Percentiles rank a stretch among this genome's conserved stretches.
phyloP scores from a whole-genome alignment of 345 rosid species.

The Moringa oleifera region DNA sequence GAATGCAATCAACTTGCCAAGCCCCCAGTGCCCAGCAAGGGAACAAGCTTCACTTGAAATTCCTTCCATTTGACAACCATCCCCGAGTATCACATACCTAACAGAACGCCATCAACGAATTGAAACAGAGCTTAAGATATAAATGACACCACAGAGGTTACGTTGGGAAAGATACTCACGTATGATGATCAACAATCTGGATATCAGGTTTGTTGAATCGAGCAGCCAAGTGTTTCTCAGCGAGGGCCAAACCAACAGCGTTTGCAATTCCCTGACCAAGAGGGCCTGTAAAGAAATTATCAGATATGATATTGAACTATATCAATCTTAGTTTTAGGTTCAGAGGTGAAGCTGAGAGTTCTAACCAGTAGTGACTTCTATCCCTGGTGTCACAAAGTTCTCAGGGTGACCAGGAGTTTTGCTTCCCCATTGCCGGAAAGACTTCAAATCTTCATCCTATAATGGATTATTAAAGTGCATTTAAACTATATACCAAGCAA shows the following conservation, averaged over 20 bases:
- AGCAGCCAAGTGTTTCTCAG: conserved; percentile 89
- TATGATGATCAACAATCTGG: conserved; percentile 84
- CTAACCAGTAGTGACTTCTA: conserved; percentile 97
- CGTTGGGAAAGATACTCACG: conserved; percentile 42
- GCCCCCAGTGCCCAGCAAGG: conserved; percentile 98
- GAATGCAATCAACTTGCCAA: conserved; percentile 95
- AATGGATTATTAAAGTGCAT: too few species aligned
- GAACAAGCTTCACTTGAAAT: conserved; percentile 89
- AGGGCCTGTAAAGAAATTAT: conserved; percentile 59
- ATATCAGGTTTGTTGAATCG: conserved; percentile 78
- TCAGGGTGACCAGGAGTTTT: conserved; percentile 99
- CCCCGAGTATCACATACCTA: conserved; percentile 81
- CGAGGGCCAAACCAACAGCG: conserved; percentile 95
- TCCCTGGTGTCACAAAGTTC: conserved; percentile 98
- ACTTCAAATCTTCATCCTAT: conserved; percentile 94
- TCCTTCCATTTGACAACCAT: conserved; percentile 99
- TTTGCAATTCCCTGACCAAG: conserved; percentile 93
- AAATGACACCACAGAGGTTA: background rate
- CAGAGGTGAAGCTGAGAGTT: too few species aligned
- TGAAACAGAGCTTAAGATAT: background rate
- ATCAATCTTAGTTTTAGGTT: too few species aligned
- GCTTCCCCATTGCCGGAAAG: conserved; percentile 94
- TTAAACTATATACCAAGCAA: too few species aligned
- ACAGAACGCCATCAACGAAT: background rate
- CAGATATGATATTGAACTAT: too few species aligned